Percentiles rank a stretch among this genome's conserved stretches.
phyloP scores from a whole-genome alignment of 352 stramenopile genomes.

The Globisporangium mamillatum region DNA sequence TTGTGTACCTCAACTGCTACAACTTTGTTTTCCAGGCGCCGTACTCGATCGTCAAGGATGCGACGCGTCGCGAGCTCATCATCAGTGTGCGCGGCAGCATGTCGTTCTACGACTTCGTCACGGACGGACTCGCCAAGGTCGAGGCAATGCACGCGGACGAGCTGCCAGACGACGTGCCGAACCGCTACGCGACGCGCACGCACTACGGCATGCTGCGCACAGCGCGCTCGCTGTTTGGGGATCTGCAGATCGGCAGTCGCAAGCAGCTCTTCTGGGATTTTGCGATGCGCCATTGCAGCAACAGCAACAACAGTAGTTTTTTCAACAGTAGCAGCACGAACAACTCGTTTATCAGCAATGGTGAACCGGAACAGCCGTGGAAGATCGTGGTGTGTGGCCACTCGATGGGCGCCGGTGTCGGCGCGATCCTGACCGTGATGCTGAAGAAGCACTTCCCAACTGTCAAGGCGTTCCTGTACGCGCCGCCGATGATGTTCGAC shows the following conservation, averaged over 20 bases:
- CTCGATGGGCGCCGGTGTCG: slow-evolving; percentile 80
- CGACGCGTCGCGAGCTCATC: slow-evolving; percentile 58
- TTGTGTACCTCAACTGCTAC: slow-evolving; percentile 80
- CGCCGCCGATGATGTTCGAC: slow-evolving; percentile 64
- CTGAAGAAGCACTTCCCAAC: slow-evolving; percentile 52
- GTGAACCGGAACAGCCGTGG: slow-evolving; percentile 24
- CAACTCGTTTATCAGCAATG: slow-evolving; percentile 7
- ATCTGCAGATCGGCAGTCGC: slow-evolving; percentile 55
- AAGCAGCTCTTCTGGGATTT: slow-evolving; percentile 72
- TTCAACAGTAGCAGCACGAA: not conserved
- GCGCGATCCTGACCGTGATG: slow-evolving; percentile 62
- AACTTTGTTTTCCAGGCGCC: slow-evolving; percentile 78
- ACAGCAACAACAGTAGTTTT: not conserved
- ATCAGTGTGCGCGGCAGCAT: slow-evolving; percentile 72
- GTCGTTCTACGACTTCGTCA: slow-evolving; percentile 80
- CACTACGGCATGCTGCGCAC: slow-evolving; percentile 77
- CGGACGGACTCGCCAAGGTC: slow-evolving; percentile 64
- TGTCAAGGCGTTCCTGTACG: slow-evolving; percentile 63
- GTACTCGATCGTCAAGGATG: slow-evolving; percentile 75
- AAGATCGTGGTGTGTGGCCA: slow-evolving; percentile 77
- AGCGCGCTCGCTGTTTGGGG: slow-evolving; percentile 53
- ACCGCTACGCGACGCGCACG: slow-evolving; percentile 43
- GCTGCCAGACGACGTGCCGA: slow-evolving; percentile 48
- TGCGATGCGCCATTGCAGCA: slow-evolving; percentile 44
- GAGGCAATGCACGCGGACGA: slow-evolving; percentile 57